These are phyloP conservation scores for Fragaria nilgerrensis DNA, from an alignment of 306 rosid genomes.

Conservation along the genomic window DNA sequence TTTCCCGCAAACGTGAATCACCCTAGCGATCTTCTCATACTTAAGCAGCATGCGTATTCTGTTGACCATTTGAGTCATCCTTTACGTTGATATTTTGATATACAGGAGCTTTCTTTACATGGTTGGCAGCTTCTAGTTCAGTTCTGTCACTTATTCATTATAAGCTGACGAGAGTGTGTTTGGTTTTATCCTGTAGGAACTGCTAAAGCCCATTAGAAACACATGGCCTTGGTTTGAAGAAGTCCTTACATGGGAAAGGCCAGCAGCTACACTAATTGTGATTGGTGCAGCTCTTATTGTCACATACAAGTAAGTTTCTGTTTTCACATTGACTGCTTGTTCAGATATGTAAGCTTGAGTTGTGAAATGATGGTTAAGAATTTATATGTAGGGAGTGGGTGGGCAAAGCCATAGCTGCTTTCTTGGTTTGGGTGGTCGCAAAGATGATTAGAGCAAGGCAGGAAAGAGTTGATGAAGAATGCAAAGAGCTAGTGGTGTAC, in stretches of 20 bases:
- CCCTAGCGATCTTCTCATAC: background rate
- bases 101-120: background rate
- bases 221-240: conserved; percentile 49
- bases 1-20: background rate
- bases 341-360: background rate
- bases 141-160: background rate
- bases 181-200: conserved; percentile 49
- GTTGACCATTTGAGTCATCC: background rate
- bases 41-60: background rate
- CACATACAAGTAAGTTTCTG: conserved; percentile 55
- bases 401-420: conserved; percentile 66
- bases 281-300: conserved; percentile 47
- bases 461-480: conserved; percentile 34
- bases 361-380: conserved; percentile 6
- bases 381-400: conserved; percentile 76
- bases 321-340: background rate
- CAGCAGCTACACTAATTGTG: conserved; percentile 44
- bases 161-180: background rate
- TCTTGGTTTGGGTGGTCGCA: conserved; percentile 56
- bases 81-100: background rate
- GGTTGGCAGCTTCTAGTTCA: background rate
- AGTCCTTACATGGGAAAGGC: conserved; percentile 72
- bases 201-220: conserved; percentile 60
- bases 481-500: conserved; percentile 63
- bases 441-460: conserved; percentile 61